Conservation (phyloP, 2,329 filamentous ascomycete species). For the Seiridium unicorne region DNA sequence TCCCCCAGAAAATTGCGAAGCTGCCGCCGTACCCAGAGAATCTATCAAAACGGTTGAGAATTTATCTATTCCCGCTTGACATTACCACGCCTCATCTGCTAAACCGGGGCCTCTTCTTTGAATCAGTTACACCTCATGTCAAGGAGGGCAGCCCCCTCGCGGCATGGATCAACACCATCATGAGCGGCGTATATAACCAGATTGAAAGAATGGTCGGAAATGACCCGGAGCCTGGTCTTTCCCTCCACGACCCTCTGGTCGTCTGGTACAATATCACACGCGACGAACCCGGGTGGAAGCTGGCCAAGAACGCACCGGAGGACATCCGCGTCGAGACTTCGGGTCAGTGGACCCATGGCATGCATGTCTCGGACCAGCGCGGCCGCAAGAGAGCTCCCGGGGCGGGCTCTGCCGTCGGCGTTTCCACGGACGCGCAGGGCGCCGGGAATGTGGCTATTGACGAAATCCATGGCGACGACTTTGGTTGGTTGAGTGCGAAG, state of each 20-base stretch:
- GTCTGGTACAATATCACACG: constrained; percentile 74
- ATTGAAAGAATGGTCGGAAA: constrained; percentile 62
- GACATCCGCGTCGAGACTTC: constrained; percentile 87
- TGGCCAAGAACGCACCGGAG: constrained; percentile 55
- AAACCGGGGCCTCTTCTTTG: constrained; percentile 56
- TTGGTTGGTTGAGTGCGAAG: constrained; percentile 69
- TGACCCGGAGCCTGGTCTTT: constrained; percentile 57
- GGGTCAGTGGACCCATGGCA: constrained; percentile 93
- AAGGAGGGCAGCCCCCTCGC: constrained; percentile 69
- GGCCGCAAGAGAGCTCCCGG: constrained; percentile 49
- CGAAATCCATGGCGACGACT: constrained; percentile 67
- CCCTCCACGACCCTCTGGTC: constrained; percentile 74
- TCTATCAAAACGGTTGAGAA: constrained; percentile 61
- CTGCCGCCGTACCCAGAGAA: constrained; percentile 62
- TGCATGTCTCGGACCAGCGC: constrained; percentile 81
- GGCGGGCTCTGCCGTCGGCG: constrained; percentile 30
- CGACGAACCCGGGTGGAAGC: constrained; percentile 56
- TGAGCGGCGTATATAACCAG: constrained; percentile 68
- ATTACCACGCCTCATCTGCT: constrained; percentile 72
- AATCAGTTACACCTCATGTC: constrained; percentile 53
- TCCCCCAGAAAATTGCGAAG: constrained; percentile 47
- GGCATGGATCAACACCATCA: constrained; percentile 70
- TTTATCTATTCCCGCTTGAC: constrained; percentile 74
- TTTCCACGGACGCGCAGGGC: constrained; percentile 38
- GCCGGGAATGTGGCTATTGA: constrained; percentile 46